A percentile compares a stretch with the other conserved stretches of the same genome.
Conservation (phyloP, 345 rosid species). For the Moricandia arvensis region DNA sequence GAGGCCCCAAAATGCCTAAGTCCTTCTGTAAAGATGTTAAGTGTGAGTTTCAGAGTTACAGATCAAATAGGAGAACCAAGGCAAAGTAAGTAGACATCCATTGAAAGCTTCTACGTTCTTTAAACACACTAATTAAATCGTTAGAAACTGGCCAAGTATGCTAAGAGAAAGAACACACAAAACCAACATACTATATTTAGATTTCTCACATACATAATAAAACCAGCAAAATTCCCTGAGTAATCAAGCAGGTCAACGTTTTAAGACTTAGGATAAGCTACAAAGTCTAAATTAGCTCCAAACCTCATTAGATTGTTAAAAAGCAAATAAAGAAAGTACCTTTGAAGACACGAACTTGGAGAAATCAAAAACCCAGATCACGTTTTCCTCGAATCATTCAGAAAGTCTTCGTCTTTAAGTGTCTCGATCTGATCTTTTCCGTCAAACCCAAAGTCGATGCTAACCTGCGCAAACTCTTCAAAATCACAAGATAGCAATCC, state of each 20-base stretch:
- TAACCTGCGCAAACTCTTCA: slow-evolving; percentile 20
- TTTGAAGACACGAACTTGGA: background rate
- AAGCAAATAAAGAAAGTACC: slow-evolving; percentile 1
- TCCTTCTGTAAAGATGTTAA: background rate
- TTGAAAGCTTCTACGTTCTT: background rate
- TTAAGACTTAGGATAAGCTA: background rate
- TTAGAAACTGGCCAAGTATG: background rate
- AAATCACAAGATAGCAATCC: slow-evolving; percentile 5
- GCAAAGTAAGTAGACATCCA: background rate
- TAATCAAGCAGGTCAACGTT: slow-evolving; percentile 7
- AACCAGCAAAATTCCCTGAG: background rate
- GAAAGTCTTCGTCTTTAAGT: slow-evolving; percentile 7
- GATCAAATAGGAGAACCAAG: background rate
- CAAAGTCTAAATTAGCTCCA: background rate
- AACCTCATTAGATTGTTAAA: background rate
- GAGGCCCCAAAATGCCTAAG: background rate
- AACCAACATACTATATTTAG: background rate
- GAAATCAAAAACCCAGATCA: background rate
- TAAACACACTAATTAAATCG: background rate
- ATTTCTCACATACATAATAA: background rate
- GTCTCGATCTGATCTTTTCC: slow-evolving; percentile 20
- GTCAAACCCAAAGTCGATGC: background rate
- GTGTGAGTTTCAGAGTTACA: background rate
- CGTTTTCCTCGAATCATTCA: background rate
- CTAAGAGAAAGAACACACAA: background rate